Evolutionary conservation across 257 asterid genomes (phyloP), one percentile per base, ranked within the genome.

Genomic region (Anisodus acutangulus): DNA sequence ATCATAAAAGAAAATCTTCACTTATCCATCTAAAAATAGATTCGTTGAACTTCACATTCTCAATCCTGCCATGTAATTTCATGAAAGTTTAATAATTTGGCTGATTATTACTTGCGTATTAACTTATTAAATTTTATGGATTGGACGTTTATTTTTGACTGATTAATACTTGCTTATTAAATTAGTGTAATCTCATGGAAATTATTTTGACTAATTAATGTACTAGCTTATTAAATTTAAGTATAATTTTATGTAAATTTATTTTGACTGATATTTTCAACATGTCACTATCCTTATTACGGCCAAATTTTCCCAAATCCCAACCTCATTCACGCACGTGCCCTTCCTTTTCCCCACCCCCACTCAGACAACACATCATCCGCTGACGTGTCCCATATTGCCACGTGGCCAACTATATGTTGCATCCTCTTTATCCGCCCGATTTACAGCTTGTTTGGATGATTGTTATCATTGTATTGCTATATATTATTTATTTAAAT

Each of bases 361-460:
- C 91, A 63, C 10, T 86, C 89, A 79, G 83, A 83, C 86, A 86
- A 80, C 82, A 51, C 82, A 86, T 83, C 88, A 72, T 78, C 9
- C 26, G 88, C 88, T 86, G 90, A 92, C 94, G 95, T 90, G 97
- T 84, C 16, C 96, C 93, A 89, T 68, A 83, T 22, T 47, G 84
- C 92, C 94, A 94, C 97, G 97, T 93, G 94, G 81, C 88, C 89
- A 72, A 84, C 91, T 89, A 91, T 86, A 84, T 85, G 90, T 89
- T 89, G 90, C 92, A 89, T n/a, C 82, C 88, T 17, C 90, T 87
- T 90, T 93, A 91, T 91, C 94, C 93, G 78, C 85, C 88, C 26
- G 60, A 69, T 71, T 86, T 80, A 51, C 45, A 4, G 45, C 45
- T 41, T 41, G 45, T 41, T 41, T 41, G 45, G 45, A 41, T 41